A percentile compares a stretch with the other conserved stretches of the same genome.
These are phyloP conservation scores for Leishmania turanica DNA, from an alignment of 208 protist species.

Conservation along the genomic window DNA sequence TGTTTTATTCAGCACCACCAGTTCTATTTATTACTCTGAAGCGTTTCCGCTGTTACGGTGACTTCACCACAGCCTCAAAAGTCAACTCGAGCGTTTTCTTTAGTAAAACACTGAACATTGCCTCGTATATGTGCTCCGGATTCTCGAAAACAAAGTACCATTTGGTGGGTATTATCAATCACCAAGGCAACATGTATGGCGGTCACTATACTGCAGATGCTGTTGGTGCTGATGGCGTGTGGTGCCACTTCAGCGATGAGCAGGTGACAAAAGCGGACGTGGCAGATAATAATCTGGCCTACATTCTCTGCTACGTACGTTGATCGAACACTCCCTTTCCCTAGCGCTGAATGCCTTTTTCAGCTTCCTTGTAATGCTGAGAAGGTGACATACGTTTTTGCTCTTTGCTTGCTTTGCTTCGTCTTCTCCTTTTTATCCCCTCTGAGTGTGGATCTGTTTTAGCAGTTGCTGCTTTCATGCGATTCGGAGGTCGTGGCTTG, in stretches of 20 bases:
- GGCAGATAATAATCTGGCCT: constrained; percentile 64
- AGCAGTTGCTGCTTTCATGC: background rate
- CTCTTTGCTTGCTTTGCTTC: background rate
- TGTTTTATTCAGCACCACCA: constrained; percentile 72
- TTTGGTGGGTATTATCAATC: constrained; percentile 89
- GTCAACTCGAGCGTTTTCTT: constrained; percentile 66
- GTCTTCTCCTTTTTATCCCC: background rate
- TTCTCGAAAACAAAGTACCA: constrained; percentile 62
- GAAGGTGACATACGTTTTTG: constrained; percentile 18
- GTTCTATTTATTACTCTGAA: constrained; percentile 90
- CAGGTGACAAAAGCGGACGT: constrained; percentile 32
- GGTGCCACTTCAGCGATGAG: constrained; percentile 89
- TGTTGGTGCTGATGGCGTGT: constrained; percentile 58
- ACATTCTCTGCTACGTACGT: constrained; percentile 83
- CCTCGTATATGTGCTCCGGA: constrained; percentile 61
- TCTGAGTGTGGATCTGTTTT: constrained; percentile 7
- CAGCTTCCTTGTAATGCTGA: background rate
- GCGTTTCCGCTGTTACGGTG: constrained; percentile 69
- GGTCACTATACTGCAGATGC: constrained; percentile 93
- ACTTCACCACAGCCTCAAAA: constrained; percentile 83
- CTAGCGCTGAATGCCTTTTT: background rate
- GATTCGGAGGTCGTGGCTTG: background rate
- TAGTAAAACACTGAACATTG: constrained; percentile 63
- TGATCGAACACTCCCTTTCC: background rate
- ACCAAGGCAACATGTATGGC: constrained; percentile 89